Base-by-base conservation (phyloP, 345 rosid species). In the Arabidopsis suecica region DNA sequence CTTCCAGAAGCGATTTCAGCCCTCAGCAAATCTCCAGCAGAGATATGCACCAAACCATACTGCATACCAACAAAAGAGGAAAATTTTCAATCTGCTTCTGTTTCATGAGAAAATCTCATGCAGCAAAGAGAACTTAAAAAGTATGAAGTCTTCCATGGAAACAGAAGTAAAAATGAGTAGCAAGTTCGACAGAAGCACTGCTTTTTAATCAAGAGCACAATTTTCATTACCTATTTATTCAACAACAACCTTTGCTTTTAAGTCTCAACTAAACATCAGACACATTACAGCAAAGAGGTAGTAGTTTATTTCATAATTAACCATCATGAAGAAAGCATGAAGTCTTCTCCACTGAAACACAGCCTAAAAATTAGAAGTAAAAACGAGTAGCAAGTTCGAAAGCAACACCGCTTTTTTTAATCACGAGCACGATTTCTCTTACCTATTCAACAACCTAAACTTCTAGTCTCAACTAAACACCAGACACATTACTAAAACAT, bases 11-110 rank as follows among this genome's bases (percentile, higher is more conserved):
- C 88, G 59, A 94, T 73, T 80, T 94, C 95, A 11, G 87, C 88
- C 79, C 96, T 84, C 74, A 94, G 81, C 51, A 91, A 79, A 85
- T 94, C 97, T 61, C 97, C 96, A 76, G 96, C 97, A 70, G 98
- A 88, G 80, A 94, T 72, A 53, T 91, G 98, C 72, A 88, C 97
- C 87, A 94, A 88, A 72, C 85, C 91, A 72, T 91, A 91, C 98
- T 94, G 91, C 83, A 89, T 72, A 77, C 54, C 7, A 2, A 57
- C n/a, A 6, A 79, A 83, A 58, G 78, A 79, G 38, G 71, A 84
- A 68, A 66, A 50, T 75, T 20, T 20, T 64, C 68, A 74, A 62
- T 61, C 69, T 66, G 28, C 51, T 55, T 68, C 57, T 77, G 56
- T 65, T 72, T 33, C 47, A 44, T 14, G 44, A 36, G 64, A 36